A percentile compares a stretch with the other conserved stretches of the same genome.
phyloP scores from a whole-genome alignment of 306 rosid genomes.

The Quercus gilva region DNA sequence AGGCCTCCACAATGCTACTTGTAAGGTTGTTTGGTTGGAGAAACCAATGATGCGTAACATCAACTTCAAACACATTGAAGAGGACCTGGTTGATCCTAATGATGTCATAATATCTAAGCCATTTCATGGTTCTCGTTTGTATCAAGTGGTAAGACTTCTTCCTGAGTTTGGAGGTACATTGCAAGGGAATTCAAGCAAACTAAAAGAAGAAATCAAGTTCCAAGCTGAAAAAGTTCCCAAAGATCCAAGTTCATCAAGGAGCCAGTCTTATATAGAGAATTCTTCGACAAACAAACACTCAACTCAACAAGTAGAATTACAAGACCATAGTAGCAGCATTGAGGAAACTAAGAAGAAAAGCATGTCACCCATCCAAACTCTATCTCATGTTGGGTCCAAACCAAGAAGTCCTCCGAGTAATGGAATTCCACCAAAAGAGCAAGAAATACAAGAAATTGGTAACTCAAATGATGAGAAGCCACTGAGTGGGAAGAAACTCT shows the following conservation, averaged over 20 bases:
- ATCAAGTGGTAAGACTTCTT: slow-evolving; percentile 51
- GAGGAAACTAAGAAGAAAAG: slow-evolving; percentile 7
- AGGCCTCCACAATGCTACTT: slow-evolving; percentile 17
- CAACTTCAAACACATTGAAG: slow-evolving; percentile 7
- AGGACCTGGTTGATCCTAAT: slow-evolving; percentile 27
- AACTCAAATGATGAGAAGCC: slow-evolving; percentile 17
- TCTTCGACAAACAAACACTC: not conserved
- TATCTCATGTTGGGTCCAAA: slow-evolving; percentile 1
- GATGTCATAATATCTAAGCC: slow-evolving; percentile 53
- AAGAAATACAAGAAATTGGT: slow-evolving; percentile 31
- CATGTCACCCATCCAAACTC: not conserved
- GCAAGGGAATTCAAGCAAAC: slow-evolving; percentile 4
- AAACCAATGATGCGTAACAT: slow-evolving; percentile 26
- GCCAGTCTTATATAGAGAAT: not conserved
- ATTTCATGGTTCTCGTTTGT: slow-evolving; percentile 64
- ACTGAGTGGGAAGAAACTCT: slow-evolving; percentile 53
- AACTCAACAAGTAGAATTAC: slow-evolving; percentile 4
- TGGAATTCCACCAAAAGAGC: not conserved
- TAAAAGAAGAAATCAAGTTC: not conserved
- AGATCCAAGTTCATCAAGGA: slow-evolving; percentile 11
- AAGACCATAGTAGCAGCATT: not conserved
- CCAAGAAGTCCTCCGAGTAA: not conserved
- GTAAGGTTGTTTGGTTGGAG: slow-evolving; percentile 69
- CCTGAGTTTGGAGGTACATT: slow-evolving; percentile 63
- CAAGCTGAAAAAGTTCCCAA: not conserved